These are phyloP conservation scores for Mitragyna speciosa DNA, from an alignment of 257 asterid genomes.

Conservation along the genomic window DNA sequence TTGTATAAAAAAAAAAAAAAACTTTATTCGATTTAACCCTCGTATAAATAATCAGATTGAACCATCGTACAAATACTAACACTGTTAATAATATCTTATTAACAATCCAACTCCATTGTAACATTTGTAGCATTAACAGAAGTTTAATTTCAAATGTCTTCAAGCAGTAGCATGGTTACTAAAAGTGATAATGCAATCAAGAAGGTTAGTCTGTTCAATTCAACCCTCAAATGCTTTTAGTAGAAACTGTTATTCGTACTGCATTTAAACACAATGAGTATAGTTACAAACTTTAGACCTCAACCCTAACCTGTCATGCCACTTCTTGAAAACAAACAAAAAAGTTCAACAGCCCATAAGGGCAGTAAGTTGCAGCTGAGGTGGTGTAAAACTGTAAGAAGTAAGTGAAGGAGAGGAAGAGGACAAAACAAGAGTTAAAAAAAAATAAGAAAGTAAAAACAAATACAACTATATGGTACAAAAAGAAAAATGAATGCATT, in stretches of 20 bases:
- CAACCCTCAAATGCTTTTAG: not conserved
- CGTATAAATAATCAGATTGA: no score
- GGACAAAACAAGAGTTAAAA: slow-evolving; percentile 24
- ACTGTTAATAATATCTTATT: not conserved
- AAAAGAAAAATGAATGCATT: slow-evolving; percentile 14
- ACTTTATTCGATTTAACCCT: no score
- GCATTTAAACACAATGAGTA: not conserved
- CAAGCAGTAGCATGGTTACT: no score
- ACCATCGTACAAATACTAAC: no score
- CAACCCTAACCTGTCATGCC: not conserved
- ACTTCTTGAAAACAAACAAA: not conserved
- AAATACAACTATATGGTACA: not conserved
- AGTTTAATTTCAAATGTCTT: no score
- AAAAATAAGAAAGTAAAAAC: not conserved
- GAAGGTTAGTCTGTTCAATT: not conserved
- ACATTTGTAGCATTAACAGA: not conserved
- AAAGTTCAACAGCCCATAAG: not conserved
- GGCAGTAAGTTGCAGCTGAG: not conserved
- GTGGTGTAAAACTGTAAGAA: not conserved
- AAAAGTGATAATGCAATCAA: no score
- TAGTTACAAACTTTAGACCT: not conserved
- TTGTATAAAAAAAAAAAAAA: no score
- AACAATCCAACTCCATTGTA: not conserved
- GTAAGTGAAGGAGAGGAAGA: not conserved
- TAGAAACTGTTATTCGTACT: not conserved